Evolutionary conservation across 805 yeast species (phyloP).

Genomic region (Suhomyces emberorum): DNA sequence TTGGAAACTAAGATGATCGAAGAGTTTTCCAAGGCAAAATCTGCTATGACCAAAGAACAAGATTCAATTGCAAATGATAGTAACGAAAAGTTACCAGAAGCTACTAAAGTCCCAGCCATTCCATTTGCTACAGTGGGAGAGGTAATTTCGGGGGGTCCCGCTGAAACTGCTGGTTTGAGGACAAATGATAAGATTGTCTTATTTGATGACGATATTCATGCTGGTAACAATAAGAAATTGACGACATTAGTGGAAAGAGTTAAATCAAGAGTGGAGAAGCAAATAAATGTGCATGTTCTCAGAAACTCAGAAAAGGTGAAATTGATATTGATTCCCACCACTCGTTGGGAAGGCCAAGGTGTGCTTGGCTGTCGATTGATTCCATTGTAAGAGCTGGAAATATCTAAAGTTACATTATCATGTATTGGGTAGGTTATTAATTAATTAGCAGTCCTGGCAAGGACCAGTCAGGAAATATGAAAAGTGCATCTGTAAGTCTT

Average conservation of each 20-base stretch:
- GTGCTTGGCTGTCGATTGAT: conserved; percentile 63
- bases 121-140: conserved; percentile 58
- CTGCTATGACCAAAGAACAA: neutral
- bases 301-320: conserved; percentile 24
- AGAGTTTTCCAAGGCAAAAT: conserved; percentile 30
- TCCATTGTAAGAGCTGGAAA: conserved; percentile 41
- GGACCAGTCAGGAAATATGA: too few relatives aligned
- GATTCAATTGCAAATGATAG: neutral
- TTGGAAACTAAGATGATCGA: conserved; percentile 46
- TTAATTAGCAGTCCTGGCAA: too few relatives aligned
- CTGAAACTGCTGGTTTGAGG: conserved; percentile 48
- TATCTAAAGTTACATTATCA: too few relatives aligned
- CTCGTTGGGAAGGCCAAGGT: conserved; percentile 63
- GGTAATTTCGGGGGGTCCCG: conserved; percentile 56
- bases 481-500: too few relatives aligned
- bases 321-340: conserved; percentile 41
- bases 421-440: too few relatives aligned
- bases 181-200: conserved; percentile 52
- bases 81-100: neutral
- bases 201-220: conserved; percentile 52
- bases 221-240: conserved; percentile 53
- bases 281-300: conserved; percentile 24
- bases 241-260: conserved; percentile 44
- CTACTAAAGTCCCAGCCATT: neutral
- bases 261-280: conserved; percentile 28